Conservation (phyloP, 208 protist genomes). For the Acanthamoeba comandoni region DNA sequence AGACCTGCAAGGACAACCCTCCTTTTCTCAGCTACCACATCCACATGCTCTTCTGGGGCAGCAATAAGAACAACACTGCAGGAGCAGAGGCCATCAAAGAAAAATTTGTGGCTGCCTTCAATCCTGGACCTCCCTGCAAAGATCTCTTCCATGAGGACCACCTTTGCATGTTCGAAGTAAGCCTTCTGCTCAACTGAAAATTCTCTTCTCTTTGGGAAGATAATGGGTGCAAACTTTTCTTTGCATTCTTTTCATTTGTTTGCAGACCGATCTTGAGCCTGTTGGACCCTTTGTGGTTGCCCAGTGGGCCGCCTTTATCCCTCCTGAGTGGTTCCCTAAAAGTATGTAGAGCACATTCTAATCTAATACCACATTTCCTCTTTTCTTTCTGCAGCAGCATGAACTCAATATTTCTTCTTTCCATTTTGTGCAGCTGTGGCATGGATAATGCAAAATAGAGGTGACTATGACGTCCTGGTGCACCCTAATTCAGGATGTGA, state of each 20-base stretch:
- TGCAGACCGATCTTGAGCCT: not conserved
- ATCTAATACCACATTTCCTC: too few relatives aligned
- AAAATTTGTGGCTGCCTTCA: slow-evolving; percentile 2
- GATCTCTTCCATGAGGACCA: slow-evolving; percentile 18
- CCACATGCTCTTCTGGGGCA: slow-evolving; percentile 6
- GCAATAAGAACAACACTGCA: slow-evolving; percentile 13
- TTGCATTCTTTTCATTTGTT: slow-evolving; percentile 10
- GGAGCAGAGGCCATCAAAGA: not conserved
- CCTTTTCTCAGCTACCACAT: slow-evolving; percentile 15
- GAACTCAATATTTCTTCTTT: too few relatives aligned
- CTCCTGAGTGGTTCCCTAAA: not conserved
- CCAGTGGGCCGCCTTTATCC: not conserved
- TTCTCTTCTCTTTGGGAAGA: too few relatives aligned
- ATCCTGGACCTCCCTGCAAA: not conserved
- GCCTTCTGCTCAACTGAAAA: not conserved
- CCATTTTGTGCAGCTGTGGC: too few relatives aligned
- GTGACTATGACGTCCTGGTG: not conserved
- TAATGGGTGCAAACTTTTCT: too few relatives aligned
- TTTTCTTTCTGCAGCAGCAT: not conserved
- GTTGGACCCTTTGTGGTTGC: slow-evolving; percentile 10
- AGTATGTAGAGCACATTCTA: too few relatives aligned
- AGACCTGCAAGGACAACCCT: too few relatives aligned
- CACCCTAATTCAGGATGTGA: not conserved
- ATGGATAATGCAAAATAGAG: slow-evolving; percentile 29
- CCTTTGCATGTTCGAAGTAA: slow-evolving; percentile 17